Evolutionary conservation across 2,329 filamentous ascomycete species (phyloP), one percentile per base, ranked within the genome.

Genomic region (Chrysoporthe austroafricana): DNA sequence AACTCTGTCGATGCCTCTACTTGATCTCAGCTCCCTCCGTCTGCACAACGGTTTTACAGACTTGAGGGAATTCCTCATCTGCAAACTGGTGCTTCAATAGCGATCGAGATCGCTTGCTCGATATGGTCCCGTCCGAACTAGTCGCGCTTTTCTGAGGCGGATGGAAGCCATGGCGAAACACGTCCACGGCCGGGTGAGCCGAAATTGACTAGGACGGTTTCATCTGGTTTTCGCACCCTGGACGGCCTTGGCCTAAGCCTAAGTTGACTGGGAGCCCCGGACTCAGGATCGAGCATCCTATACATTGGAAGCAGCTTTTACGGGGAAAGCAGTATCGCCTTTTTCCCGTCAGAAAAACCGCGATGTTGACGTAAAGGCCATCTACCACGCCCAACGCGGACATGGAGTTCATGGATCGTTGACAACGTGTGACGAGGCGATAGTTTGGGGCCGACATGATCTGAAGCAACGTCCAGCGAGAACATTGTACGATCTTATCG

Each of bases 281-380:
- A 26, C 88, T 74, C 90, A 93, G 48, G 88, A 85, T 18, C 83
- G 77, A 5, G 81, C 77, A 50, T 82, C 85, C 43, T 79, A 80
- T 4, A 91, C 90, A 72, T 93, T 90, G 90, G 91, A 93, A 2
- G 88, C 87, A 18, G 88, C 89, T 76, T 93, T 93, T 90, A 16
- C 86, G 85, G 9, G 91, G 91, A 6, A 94, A 79, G n/a, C 90
- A 89, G 48, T 93, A 77, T 42, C 83, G 82, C 62, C 93, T 83
- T 71, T 92, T 90, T 44, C 88, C 82, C 84, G 79, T 68, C 92
- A 87, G 54, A 93, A 86, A 57, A 16, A 90, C 85, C 11, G 83
- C 77, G n/a, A 80, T 79, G 75, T 93, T 93, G 83, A 92, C 93
- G 75, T 89, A 93, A 26, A 93, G 26, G 21, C 86, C 86, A 74